A percentile compares a stretch with the other conserved stretches of the same genome.
These are phyloP conservation scores for Aspergillus pseudoterreus DNA, from an alignment of 2,329 filamentous ascomycete genomes.

Conservation along the genomic window DNA sequence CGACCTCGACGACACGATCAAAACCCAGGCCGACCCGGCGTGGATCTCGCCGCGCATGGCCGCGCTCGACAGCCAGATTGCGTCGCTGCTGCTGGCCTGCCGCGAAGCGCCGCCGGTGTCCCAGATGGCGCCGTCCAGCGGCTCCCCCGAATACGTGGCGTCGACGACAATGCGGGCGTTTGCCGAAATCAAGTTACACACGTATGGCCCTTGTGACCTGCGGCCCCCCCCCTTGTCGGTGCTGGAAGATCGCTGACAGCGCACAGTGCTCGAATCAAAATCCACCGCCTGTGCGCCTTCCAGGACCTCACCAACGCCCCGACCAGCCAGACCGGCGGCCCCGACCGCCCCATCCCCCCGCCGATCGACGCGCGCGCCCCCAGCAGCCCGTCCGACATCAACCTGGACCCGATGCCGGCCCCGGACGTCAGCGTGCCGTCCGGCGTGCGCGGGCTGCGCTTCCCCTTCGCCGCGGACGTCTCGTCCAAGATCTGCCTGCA, in stretches of 20 bases:
- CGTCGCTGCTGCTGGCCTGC: slow-evolving; percentile 12
- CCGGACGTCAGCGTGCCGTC: neutral
- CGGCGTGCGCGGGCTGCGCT: slow-evolving; percentile 2
- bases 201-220: slow-evolving; percentile 3
- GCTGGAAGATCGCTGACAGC: neutral
- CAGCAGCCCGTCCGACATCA: neutral
- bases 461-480: slow-evolving; percentile 21
- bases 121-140: slow-evolving; percentile 3
- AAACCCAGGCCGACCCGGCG: slow-evolving; percentile 4
- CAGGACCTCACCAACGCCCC: slow-evolving; percentile 19
- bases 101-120: slow-evolving; percentile 6
- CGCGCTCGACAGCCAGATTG: slow-evolving; percentile 17
- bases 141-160: slow-evolving; percentile 17
- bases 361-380: neutral
- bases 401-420: neutral
- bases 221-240: too few relatives aligned
- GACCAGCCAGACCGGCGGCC: neutral
- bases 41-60: slow-evolving; percentile 17
- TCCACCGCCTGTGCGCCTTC: slow-evolving; percentile 28
- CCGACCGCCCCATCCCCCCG: neutral
- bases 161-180: slow-evolving; percentile 20
- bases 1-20: slow-evolving; percentile 16
- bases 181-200: slow-evolving; percentile 26
- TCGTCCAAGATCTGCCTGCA: slow-evolving; percentile 26
- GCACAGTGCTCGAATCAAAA: slow-evolving; percentile 27